A percentile compares a stretch with the other conserved stretches of the same genome.
These are phyloP conservation scores for Fusarium euwallaceae DNA, from an alignment of 2,329 filamentous ascomycete genomes.

Conservation along the genomic window DNA sequence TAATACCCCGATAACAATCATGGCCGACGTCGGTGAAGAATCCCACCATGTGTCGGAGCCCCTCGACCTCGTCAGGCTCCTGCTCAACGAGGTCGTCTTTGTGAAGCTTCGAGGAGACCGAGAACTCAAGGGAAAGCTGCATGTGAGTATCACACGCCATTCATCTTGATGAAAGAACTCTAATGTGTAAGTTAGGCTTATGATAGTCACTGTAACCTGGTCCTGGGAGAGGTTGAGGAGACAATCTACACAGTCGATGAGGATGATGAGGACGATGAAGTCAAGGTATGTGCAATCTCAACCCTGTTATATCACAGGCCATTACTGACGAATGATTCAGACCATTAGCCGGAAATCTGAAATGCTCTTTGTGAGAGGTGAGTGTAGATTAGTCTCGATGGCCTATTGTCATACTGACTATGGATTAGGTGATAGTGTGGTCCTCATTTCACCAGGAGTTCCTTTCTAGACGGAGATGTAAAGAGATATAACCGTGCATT, in stretches of 20 bases:
- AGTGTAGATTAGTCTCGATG: conserved; percentile 44
- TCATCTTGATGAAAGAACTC: not conserved
- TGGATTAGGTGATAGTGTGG: conserved; percentile 75
- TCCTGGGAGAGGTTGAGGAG: conserved; percentile 96
- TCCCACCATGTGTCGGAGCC: conserved; percentile 85
- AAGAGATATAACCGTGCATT: not conserved
- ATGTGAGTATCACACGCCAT: conserved; percentile 70
- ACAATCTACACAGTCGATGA: conserved; percentile 96
- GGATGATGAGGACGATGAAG: conserved; percentile 85
- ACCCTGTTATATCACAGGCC: not conserved
- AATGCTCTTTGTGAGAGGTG: conserved; percentile 98
- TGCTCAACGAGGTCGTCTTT: conserved; percentile 95
- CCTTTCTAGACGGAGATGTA: conserved; percentile 42
- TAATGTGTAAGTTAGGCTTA: conserved; percentile 77
- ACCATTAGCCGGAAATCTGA: conserved; percentile 97
- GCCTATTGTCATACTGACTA: conserved; percentile 38
- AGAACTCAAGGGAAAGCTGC: conserved; percentile 93
- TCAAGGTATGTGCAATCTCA: conserved; percentile 69
- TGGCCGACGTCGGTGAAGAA: conserved; percentile 88
- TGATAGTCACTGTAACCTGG: conserved; percentile 97
- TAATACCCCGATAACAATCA: conserved; percentile 55
- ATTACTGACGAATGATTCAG: conserved; percentile 59
- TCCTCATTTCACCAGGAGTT: conserved; percentile 76
- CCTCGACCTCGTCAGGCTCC: conserved; percentile 93
- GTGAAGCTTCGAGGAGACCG: conserved; percentile 97